Evolutionary conservation across 2,329 filamentous ascomycete genomes (phyloP), one percentile per base, ranked within the genome.

Genomic region (Neoscytalidium dimidiatum): DNA sequence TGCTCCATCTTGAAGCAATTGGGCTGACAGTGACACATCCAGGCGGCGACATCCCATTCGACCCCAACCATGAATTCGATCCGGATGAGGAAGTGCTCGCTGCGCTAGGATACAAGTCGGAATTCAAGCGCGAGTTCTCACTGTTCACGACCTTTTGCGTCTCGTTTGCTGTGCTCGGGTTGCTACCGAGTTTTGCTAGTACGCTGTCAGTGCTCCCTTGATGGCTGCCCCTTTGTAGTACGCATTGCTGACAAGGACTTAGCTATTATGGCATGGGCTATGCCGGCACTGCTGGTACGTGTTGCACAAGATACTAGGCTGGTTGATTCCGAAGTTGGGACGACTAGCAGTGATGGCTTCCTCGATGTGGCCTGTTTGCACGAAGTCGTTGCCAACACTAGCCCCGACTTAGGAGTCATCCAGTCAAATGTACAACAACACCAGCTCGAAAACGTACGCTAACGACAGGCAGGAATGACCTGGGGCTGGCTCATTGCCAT

Each of bases 401-500:
- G n/a, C n/a, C n/a, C n/a, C n/a, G n/a, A n/a, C n/a, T n/a, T n/a
- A n/a, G n/a, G n/a, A n/a, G n/a, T n/a, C n/a, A n/a, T n/a, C n/a
- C n/a, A n/a, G n/a, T n/a, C n/a, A n/a, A n/a, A n/a, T n/a, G n/a
- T n/a, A n/a, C n/a, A n/a, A n/a, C n/a, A n/a, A n/a, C n/a, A 21
- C n/a, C n/a, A 17, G 23, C 17, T 26, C 11, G 14, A 49, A 28
- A 3, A 35, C 35, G 35, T 26, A 66, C 71, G 44, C 31, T 46
- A 7, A n/a, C 21, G 41, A n/a, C 8, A 17, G n/a, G 28, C 81
- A 66, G 87, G 88, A 26, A 90, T 91, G 88, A 88, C 88, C 2
- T 92, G 90, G 90, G 90, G 90, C 4, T 92, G 90, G 90, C 77
- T 92, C 29, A 81, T 92, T 51, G 88, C 88, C 56, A 90, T 91